A percentile compares a stretch with the other conserved stretches of the same genome.
These are phyloP conservation scores for Populus euphratica DNA, from an alignment of 345 rosid species.

Conservation along the genomic window DNA sequence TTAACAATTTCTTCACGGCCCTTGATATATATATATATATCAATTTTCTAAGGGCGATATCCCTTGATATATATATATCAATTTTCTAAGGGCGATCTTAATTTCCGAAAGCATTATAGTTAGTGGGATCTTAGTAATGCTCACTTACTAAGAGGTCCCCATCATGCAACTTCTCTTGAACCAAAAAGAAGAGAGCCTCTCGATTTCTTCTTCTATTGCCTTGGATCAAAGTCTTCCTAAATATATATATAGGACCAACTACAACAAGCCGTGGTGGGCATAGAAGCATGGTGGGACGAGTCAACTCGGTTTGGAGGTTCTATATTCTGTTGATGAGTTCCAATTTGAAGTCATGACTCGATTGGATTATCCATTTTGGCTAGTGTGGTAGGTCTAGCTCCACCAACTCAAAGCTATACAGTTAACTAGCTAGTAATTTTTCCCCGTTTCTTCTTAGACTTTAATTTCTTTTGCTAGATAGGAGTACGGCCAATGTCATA, in stretches of 20 bases:
- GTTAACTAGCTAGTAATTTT: not conserved
- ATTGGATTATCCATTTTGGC: slow-evolving; percentile 1
- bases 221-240: slow-evolving; percentile 11
- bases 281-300: not conserved
- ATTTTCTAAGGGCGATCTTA: not conserved
- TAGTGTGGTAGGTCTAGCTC: slow-evolving; percentile 4
- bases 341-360: not conserved
- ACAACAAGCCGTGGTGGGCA: not conserved
- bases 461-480: no score
- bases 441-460: not conserved
- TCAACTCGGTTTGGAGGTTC: slow-evolving; percentile 1
- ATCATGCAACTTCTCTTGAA: slow-evolving; percentile 8
- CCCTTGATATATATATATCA: not conserved
- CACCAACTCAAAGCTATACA: slow-evolving; percentile 2
- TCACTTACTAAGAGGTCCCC: slow-evolving; percentile 17
- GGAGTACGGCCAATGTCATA: not conserved
- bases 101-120: slow-evolving; percentile 21
- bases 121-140: slow-evolving; percentile 34
- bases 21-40: not conserved
- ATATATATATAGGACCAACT: slow-evolving; percentile 5
- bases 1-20: not conserved
- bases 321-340: not conserved
- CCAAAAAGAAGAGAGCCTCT: slow-evolving; percentile 19
- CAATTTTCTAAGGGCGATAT: not conserved
- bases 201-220: slow-evolving; percentile 4